Evolutionary conservation across 2,329 filamentous ascomycete species (phyloP).

Genomic region (Boeremia lycopersici): DNA sequence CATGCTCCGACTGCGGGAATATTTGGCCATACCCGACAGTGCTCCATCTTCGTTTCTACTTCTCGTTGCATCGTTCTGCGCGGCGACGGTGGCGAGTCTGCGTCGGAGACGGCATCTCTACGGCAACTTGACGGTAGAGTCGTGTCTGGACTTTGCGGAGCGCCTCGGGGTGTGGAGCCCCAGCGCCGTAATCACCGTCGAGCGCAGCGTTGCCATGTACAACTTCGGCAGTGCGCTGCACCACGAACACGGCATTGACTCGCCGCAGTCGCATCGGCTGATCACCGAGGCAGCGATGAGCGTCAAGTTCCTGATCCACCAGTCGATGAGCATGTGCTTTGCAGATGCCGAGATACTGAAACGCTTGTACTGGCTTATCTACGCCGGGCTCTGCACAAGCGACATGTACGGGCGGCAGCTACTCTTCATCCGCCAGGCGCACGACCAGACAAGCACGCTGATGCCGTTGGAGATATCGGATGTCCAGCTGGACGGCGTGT

Average conservation of each 20-base stretch:
- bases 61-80: conserved; percentile 23
- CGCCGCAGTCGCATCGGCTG: conserved; percentile 20
- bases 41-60: conserved; percentile 13
- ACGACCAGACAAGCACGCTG: conserved; percentile 19
- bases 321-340: conserved; percentile 18
- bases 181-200: conserved; percentile 17
- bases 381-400: conserved; percentile 24
- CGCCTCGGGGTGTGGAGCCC: conserved; percentile 19
- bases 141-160: conserved; percentile 23
- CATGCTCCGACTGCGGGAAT: conserved; percentile 4
- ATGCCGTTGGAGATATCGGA: conserved; percentile 21
- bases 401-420: conserved; percentile 27
- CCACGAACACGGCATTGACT: conserved; percentile 22
- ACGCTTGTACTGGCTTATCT: conserved; percentile 29
- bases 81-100: conserved; percentile 26
- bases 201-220: conserved; percentile 23
- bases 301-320: conserved; percentile 22
- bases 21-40: neutral
- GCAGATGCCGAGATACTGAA: conserved; percentile 23
- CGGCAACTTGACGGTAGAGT: conserved; percentile 19
- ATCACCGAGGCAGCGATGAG: conserved; percentile 17
- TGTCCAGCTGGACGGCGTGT: conserved; percentile 9
- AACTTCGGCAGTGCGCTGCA: conserved; percentile 24
- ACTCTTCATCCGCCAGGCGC: conserved; percentile 20
- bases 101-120: conserved; percentile 23